Evolutionary conservation across 805 yeast species (phyloP).

Genomic region (Ogataea philodendri): DNA sequence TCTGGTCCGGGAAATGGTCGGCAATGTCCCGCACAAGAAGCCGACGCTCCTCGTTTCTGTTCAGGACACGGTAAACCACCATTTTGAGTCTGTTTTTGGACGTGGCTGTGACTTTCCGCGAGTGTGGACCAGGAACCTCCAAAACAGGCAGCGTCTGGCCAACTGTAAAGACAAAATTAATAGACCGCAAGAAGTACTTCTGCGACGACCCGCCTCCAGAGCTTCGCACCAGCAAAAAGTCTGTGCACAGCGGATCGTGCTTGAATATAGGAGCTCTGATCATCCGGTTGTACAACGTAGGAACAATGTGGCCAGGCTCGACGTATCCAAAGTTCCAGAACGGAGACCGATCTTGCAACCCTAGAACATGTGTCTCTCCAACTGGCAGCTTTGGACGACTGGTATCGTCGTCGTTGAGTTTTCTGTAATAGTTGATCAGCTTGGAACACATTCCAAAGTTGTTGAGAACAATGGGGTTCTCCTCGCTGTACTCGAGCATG

Average conservation of each 20-base stretch:
- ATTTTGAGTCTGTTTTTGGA: slow-evolving; percentile 87
- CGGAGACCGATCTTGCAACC: slow-evolving; percentile 95
- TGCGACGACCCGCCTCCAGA: slow-evolving; percentile 73
- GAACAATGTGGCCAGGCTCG: slow-evolving; percentile 90
- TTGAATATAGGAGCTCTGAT: slow-evolving; percentile 88
- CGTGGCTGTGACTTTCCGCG: slow-evolving; percentile 91
- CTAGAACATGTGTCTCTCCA: slow-evolving; percentile 94
- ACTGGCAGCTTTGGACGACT: slow-evolving; percentile 82
- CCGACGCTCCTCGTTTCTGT: slow-evolving; percentile 68
- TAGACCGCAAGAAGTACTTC: slow-evolving; percentile 62
- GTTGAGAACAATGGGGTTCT: slow-evolving; percentile 75
- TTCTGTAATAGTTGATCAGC: slow-evolving; percentile 88
- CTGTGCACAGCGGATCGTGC: slow-evolving; percentile 77
- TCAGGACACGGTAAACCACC: slow-evolving; percentile 87
- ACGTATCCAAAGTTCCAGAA: slow-evolving; percentile 99
- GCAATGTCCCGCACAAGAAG: slow-evolving; percentile 85
- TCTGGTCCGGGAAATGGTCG: slow-evolving; percentile 92
- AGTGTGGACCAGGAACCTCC: slow-evolving; percentile 96
- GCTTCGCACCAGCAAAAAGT: slow-evolving; percentile 76
- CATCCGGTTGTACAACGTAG: slow-evolving; percentile 90
- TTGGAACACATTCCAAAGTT: slow-evolving; percentile 96
- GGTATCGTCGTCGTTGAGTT: slow-evolving; percentile 73
- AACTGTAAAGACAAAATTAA: slow-evolving; percentile 76
- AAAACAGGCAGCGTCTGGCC: slow-evolving; percentile 93
- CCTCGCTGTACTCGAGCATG: slow-evolving; percentile 87